These are phyloP conservation scores for Fistulina hepatica DNA, from an alignment of 1,284 basidiomycete genomes.

Conservation along the genomic window DNA sequence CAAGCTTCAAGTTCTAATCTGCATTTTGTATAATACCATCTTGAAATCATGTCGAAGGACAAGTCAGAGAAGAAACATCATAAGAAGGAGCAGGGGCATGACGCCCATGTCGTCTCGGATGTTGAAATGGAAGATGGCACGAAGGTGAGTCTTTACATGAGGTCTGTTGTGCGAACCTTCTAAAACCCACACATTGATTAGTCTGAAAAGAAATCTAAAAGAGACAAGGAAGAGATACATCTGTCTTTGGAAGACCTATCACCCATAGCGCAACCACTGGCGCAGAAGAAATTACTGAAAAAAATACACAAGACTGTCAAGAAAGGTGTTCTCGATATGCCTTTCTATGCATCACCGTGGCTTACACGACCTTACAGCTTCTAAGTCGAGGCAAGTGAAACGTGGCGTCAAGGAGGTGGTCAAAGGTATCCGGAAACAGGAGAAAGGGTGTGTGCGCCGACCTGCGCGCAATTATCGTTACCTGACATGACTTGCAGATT, in stretches of 20 bases:
- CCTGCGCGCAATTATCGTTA: constrained; percentile 1
- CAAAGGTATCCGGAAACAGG: constrained; percentile 90
- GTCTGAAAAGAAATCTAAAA: constrained; percentile 34
- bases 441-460: constrained; percentile 67
- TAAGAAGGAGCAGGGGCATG: constrained; percentile 38
- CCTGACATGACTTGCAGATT: constrained; percentile 37
- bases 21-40: too few relatives aligned
- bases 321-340: constrained; percentile 45
- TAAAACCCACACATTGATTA: constrained; percentile 33
- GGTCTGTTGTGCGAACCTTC: constrained; percentile 2
- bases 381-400: constrained; percentile 87
- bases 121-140: constrained; percentile 39
- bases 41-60: constrained; percentile 51
- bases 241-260: constrained; percentile 76
- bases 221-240: constrained; percentile 46
- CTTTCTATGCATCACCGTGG: constrained; percentile 2
- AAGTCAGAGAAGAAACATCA: constrained; percentile 62
- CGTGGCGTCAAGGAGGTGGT: constrained; percentile 95
- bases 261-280: constrained; percentile 83
- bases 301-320: constrained; percentile 90
- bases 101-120: constrained; percentile 30
- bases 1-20: too few relatives aligned
- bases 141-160: constrained; percentile 26
- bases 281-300: constrained; percentile 84
- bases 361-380: constrained; percentile 41